These are phyloP conservation scores for Geotrichum cucujoidarum DNA, from an alignment of 1,139 yeast species.

Conservation along the genomic window DNA sequence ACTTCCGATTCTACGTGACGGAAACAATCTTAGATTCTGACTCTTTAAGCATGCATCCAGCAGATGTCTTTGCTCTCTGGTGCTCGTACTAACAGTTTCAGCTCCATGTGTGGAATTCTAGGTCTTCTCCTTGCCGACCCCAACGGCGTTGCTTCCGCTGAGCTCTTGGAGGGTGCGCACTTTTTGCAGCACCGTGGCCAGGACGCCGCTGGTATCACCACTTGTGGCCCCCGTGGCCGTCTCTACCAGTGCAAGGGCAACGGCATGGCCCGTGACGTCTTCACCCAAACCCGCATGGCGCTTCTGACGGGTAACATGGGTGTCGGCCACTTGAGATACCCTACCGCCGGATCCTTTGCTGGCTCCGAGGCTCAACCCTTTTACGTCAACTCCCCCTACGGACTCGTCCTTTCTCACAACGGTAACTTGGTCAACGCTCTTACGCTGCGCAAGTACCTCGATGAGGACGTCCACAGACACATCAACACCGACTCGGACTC, in stretches of 20 bases:
- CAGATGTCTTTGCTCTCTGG: too few species aligned
- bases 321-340: conserved; percentile 88
- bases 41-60: too few species aligned
- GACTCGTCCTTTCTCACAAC: conserved; percentile 83
- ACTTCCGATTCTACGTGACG: conserved; percentile 47
- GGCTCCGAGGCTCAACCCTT: conserved; percentile 98
- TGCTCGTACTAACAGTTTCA: neutral
- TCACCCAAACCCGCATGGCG: conserved; percentile 73
- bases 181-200: conserved; percentile 97
- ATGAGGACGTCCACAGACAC: conserved; percentile 92
- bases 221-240: conserved; percentile 91
- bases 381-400: conserved; percentile 95
- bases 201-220: conserved; percentile 98
- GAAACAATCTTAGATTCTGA: conserved; percentile 30
- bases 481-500: conserved; percentile 96
- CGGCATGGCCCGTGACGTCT: conserved; percentile 98
- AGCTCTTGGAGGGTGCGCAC: conserved; percentile 86
- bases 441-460: conserved; percentile 71
- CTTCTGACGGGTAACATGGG: conserved; percentile 94
- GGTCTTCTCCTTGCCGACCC: conserved; percentile 84
- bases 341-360: conserved; percentile 97
- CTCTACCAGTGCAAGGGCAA: conserved; percentile 97
- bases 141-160: conserved; percentile 71
- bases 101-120: conserved; percentile 76
- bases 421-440: conserved; percentile 90